These are phyloP conservation scores for Wickerhamiella siamensis DNA, from an alignment of 805 yeast genomes.

Conservation along the genomic window DNA sequence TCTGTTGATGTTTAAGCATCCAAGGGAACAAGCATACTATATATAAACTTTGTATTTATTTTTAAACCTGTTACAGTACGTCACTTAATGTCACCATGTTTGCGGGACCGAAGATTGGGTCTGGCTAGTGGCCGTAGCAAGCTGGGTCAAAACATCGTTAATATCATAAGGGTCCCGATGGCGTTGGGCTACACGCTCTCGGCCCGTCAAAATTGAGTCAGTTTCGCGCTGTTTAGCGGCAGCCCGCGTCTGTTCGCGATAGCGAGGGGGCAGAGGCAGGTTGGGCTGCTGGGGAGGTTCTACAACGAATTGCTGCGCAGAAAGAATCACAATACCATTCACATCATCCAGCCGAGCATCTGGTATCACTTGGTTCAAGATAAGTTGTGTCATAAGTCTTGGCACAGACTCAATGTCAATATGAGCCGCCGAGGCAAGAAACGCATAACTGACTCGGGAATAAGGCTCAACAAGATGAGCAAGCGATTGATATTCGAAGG, in stretches of 20 bases:
- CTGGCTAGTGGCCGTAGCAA: neutral
- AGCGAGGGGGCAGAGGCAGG: neutral
- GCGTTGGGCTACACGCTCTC: neutral
- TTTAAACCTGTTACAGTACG: too few relatives aligned
- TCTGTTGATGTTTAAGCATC: neutral
- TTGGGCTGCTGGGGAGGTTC: neutral
- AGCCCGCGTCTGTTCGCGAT: neutral
- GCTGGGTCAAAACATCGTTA: neutral
- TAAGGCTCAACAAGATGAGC: constrained; percentile 23
- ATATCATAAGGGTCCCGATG: neutral
- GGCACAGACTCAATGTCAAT: constrained; percentile 14
- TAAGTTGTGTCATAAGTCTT: constrained; percentile 17
- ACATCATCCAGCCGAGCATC: constrained; percentile 21
- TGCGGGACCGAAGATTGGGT: neutral
- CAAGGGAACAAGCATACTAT: neutral
- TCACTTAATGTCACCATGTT: neutral
- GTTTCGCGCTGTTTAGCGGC: neutral
- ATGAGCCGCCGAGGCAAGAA: constrained; percentile 16
- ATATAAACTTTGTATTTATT: neutral
- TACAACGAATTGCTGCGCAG: neutral
- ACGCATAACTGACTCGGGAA: constrained; percentile 18
- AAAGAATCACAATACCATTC: neutral
- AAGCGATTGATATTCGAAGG: constrained; percentile 20
- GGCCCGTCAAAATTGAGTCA: neutral
- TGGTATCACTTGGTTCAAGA: constrained; percentile 20